Conservation (phyloP, 352 stramenopile genomes). For the Pilasporangium apinafurcum region DNA sequence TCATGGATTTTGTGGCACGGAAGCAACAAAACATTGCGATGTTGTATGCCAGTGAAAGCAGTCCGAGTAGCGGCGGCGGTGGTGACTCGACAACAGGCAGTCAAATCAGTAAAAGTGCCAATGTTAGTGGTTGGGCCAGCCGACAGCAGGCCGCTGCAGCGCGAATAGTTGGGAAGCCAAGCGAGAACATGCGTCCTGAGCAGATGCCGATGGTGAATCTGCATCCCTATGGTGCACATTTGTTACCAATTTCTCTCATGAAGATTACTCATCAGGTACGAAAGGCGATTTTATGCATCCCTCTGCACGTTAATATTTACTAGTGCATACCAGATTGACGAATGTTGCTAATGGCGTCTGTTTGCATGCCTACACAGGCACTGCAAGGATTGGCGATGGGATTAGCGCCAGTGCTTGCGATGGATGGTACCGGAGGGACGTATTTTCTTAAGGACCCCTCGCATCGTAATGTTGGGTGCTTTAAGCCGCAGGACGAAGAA, state of each 20-base stretch:
- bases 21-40: constrained; percentile 49
- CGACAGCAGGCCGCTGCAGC: too few species aligned
- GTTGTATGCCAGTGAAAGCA: constrained; percentile 21
- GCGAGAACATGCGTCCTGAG: constrained; percentile 34
- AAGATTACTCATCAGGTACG: constrained; percentile 76
- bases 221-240: constrained; percentile 67
- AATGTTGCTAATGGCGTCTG: constrained; percentile 6
- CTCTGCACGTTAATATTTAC: too few species aligned
- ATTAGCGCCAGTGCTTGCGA: constrained; percentile 87
- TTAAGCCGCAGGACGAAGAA: constrained; percentile 99
- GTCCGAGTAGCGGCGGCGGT: constrained; percentile 3
- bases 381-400: constrained; percentile 88
- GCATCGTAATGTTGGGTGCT: constrained; percentile 93
- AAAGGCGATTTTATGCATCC: too few species aligned
- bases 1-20: constrained; percentile 72
- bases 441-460: constrained; percentile 96
- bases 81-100: constrained; percentile 4
- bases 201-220: constrained; percentile 68
- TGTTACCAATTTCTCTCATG: constrained; percentile 73
- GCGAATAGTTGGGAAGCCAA: too few species aligned
- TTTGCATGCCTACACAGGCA: constrained; percentile 40
- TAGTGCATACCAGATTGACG: not conserved
- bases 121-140: constrained; percentile 7
- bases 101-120: constrained; percentile 4
- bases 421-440: constrained; percentile 96